These are phyloP conservation scores for Picea abies DNA, from an alignment of 83 land plant genomes.

Conservation along the genomic window DNA sequence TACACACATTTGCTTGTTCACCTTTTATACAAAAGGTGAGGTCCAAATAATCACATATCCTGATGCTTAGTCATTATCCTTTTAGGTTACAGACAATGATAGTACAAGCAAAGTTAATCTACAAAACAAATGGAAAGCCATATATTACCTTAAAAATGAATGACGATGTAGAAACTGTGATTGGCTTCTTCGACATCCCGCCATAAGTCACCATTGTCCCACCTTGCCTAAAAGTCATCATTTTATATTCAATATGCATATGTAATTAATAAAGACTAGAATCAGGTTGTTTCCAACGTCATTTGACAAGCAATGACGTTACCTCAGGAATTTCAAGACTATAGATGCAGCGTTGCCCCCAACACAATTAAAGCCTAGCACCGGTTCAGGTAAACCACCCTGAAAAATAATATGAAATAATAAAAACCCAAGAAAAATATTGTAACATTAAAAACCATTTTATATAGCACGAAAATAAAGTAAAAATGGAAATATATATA, in stretches of 20 bases:
- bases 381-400: conserved; percentile 69
- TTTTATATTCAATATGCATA: neutral
- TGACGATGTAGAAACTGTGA: conserved; percentile 88
- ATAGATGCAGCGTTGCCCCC: conserved; percentile 92
- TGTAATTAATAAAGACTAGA: conserved; percentile 8
- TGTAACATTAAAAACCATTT: neutral
- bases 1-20: neutral
- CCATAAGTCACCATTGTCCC: conserved; percentile 99
- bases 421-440: neutral
- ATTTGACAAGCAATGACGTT: neutral
- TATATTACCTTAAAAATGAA: conserved; percentile 88
- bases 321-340: conserved; percentile 92
- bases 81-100: neutral
- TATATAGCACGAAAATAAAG: neutral
- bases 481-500: neutral
- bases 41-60: neutral
- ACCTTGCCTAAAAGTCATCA: conserved; percentile 57
- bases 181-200: conserved; percentile 97
- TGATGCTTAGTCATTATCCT: neutral
- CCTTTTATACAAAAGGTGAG: neutral
- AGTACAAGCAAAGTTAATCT: too few relatives aligned
- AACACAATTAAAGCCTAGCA: conserved; percentile 92
- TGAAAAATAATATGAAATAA: conserved; percentile 18
- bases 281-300: conserved; percentile 3
- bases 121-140: too few relatives aligned